Conservation (phyloP, 805 yeast species). For the Priceomyces haplophilus region DNA sequence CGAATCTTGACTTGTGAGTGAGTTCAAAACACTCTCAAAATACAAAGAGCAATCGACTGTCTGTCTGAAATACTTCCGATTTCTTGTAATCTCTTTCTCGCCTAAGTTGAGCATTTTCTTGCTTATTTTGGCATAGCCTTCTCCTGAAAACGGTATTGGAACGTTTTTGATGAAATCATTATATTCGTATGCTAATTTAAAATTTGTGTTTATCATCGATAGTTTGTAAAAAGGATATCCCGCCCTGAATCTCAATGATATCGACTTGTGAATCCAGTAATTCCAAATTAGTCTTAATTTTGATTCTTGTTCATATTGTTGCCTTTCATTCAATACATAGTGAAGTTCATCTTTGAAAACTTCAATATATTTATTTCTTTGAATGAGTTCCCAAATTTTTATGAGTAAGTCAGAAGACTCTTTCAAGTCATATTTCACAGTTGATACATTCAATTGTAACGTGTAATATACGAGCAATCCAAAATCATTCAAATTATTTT, state of each 20-base stretch:
- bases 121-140: too few relatives aligned
- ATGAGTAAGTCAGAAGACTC: constrained; percentile 12
- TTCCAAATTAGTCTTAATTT: constrained; percentile 24
- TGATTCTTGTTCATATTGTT: constrained; percentile 22
- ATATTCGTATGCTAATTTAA: constrained; percentile 13
- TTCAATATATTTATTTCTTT: constrained; percentile 18
- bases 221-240: constrained; percentile 20
- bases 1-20: constrained; percentile 10
- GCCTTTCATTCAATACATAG: constrained; percentile 13
- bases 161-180: constrained; percentile 3
- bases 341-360: constrained; percentile 3
- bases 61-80: too few relatives aligned
- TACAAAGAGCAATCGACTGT: constrained; percentile 8
- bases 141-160: too few relatives aligned
- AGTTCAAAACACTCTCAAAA: constrained; percentile 12
- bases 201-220: constrained; percentile 7
- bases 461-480: constrained; percentile 23
- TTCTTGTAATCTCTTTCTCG: too few relatives aligned
- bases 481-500: constrained; percentile 26
- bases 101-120: too few relatives aligned
- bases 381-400: constrained; percentile 19
- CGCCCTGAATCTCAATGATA: constrained; percentile 14
- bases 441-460: constrained; percentile 15
- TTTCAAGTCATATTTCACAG: constrained; percentile 9
- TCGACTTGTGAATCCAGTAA: constrained; percentile 14